A percentile compares a stretch with the other conserved stretches of the same genome.
These are phyloP conservation scores for Apiotrichum siamense DNA, from an alignment of 1,284 basidiomycete genomes.

Conservation along the genomic window DNA sequence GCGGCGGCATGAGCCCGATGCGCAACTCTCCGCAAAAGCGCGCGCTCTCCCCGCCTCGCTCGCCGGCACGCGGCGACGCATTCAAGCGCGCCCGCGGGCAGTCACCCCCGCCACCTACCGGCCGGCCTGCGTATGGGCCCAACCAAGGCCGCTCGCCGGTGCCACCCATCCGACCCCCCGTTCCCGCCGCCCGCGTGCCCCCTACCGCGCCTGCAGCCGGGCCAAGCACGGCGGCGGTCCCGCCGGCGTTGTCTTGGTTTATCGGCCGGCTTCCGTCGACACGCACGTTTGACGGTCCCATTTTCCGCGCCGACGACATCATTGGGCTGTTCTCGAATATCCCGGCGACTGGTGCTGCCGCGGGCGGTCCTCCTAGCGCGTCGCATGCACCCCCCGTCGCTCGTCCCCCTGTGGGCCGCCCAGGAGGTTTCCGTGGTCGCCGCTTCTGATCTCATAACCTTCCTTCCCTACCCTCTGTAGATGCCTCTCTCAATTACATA, in stretches of 20 bases:
- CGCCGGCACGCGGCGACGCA: slow-evolving; percentile 4
- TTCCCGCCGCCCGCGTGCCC: not conserved
- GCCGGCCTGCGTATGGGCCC: too few relatives aligned
- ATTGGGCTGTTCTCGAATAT: slow-evolving; percentile 56
- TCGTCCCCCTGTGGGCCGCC: not conserved
- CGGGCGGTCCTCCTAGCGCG: too few relatives aligned
- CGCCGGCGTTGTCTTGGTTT: slow-evolving; percentile 72
- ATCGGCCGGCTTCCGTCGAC: slow-evolving; percentile 68
- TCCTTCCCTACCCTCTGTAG: too few relatives aligned
- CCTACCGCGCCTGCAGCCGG: not conserved
- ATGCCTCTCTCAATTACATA: too few relatives aligned
- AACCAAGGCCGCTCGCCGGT: slow-evolving; percentile 1
- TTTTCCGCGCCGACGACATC: slow-evolving; percentile 78
- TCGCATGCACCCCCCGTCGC: not conserved
- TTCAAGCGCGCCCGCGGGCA: slow-evolving; percentile 10
- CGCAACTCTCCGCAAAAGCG: slow-evolving; percentile 11
- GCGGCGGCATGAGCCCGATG: not conserved
- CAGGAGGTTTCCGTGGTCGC: slow-evolving; percentile 1
- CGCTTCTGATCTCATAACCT: slow-evolving; percentile 4
- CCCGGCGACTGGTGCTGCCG: not conserved
- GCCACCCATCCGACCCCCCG: not conserved
- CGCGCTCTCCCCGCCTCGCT: slow-evolving; percentile 12
- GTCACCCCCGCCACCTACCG: slow-evolving; percentile 16
- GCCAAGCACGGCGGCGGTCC: slow-evolving; percentile 52
- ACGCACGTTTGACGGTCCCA: slow-evolving; percentile 71